These are phyloP conservation scores for Yamadazyma oceani DNA, from an alignment of 1,139 yeast genomes.

Conservation along the genomic window DNA sequence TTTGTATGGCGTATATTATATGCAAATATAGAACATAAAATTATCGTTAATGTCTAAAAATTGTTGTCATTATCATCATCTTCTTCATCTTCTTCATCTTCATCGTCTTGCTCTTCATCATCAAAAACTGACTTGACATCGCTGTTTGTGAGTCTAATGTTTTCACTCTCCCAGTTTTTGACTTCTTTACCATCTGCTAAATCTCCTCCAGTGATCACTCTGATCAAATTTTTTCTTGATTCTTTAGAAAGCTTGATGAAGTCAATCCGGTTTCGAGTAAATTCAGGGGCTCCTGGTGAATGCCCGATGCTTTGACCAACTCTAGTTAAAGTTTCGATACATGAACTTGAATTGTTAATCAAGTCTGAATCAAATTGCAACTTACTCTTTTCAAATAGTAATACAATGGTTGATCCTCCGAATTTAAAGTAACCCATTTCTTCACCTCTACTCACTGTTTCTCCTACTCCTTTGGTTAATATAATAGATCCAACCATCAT, in stretches of 20 bases:
- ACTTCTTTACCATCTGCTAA: constrained; percentile 29
- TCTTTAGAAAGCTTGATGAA: constrained; percentile 51
- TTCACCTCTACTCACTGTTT: constrained; percentile 62
- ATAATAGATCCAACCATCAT: constrained; percentile 98
- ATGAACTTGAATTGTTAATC: constrained; percentile 60
- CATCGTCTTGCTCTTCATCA: constrained; percentile 9
- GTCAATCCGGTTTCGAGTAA: constrained; percentile 46
- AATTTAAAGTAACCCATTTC: constrained; percentile 94
- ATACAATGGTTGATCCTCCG: constrained; percentile 87
- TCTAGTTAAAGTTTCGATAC: constrained; percentile 78
- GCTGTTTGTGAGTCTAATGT: constrained; percentile 22
- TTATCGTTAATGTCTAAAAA: too few relatives aligned
- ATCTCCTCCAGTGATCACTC: constrained; percentile 63
- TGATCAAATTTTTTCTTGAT: constrained; percentile 52
- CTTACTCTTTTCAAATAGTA: constrained; percentile 42
- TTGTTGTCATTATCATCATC: constrained; percentile 18
- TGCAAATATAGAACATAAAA: too few relatives aligned
- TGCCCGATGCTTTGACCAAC: constrained; percentile 96
- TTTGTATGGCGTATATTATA: too few relatives aligned
- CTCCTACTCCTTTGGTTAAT: constrained; percentile 65
- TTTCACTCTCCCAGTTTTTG: constrained; percentile 41
- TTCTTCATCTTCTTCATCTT: constrained; percentile 16
- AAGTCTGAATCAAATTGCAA: constrained; percentile 73
- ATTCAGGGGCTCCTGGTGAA: constrained; percentile 48
- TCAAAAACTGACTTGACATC: constrained; percentile 17